These are phyloP conservation scores for Grosmannia serpens DNA, from an alignment of 2,329 filamentous ascomycete species.

Conservation along the genomic window DNA sequence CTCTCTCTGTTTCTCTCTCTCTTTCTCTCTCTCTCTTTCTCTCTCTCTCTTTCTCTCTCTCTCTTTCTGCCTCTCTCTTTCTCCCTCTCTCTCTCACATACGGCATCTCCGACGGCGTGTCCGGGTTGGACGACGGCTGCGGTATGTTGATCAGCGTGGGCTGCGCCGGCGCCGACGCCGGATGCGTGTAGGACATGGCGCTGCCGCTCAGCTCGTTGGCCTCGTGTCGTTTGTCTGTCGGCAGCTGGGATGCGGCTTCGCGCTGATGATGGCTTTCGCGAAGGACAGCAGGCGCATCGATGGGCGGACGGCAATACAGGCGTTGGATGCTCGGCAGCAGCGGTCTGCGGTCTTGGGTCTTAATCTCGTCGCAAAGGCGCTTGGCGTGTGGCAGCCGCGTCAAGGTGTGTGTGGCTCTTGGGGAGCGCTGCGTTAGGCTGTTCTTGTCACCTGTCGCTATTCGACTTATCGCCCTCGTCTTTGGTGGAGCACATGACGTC, in stretches of 20 bases:
- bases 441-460: background rate
- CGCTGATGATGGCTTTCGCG: background rate
- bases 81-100: constrained; percentile 34
- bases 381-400: background rate
- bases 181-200: background rate
- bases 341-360: too few relatives aligned
- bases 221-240: background rate
- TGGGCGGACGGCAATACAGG: background rate
- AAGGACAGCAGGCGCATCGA: background rate
- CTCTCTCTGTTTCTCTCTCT: too few relatives aligned
- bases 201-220: background rate
- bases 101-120: constrained; percentile 85
- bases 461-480: background rate
- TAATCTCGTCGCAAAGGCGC: background rate
- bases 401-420: background rate
- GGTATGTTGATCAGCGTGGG: constrained; percentile 76
- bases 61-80: background rate
- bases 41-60: constrained; percentile 16
- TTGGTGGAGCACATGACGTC: background rate
- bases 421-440: background rate
- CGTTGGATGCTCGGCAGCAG: background rate
- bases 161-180: constrained; percentile 17
- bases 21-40: background rate
- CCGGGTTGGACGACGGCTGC: constrained; percentile 67
- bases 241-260: background rate